Conservation (phyloP, 2,329 filamentous ascomycete genomes). For the Purpureocillium lavendulum region DNA sequence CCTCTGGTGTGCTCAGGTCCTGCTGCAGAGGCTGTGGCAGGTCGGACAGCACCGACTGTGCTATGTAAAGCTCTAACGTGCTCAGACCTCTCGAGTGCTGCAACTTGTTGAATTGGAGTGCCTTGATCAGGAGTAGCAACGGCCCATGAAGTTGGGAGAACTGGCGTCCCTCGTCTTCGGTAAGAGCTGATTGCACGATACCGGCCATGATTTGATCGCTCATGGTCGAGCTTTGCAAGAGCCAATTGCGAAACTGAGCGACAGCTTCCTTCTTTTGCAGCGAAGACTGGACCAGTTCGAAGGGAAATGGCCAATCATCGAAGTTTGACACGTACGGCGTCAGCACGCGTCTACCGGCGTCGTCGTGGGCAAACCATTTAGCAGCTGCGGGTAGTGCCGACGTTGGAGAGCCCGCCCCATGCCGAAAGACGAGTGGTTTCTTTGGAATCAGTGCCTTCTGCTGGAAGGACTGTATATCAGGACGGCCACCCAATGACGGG, state of each 20-base stretch:
- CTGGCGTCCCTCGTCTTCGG: constrained; percentile 13
- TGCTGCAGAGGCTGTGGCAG: constrained; percentile 54
- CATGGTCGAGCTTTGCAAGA: constrained; percentile 15
- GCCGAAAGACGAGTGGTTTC: constrained; percentile 40
- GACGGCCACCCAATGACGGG: constrained; percentile 8
- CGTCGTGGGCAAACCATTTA: constrained; percentile 47
- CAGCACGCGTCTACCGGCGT: constrained; percentile 5
- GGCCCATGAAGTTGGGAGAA: constrained; percentile 54
- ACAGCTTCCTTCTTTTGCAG: constrained; percentile 9
- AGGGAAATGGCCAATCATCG: constrained; percentile 25
- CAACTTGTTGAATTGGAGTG: constrained; percentile 36
- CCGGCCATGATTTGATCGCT: constrained; percentile 21
- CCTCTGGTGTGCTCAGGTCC: constrained; percentile 59
- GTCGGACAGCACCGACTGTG: constrained; percentile 65
- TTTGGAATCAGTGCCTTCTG: constrained; percentile 42
- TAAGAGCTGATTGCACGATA: constrained; percentile 19
- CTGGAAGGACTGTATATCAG: constrained; percentile 38
- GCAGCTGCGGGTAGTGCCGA: constrained; percentile 38
- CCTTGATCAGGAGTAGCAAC: constrained; percentile 55
- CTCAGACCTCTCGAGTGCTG: constrained; percentile 11
- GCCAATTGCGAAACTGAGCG: constrained; percentile 18
- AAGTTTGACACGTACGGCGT: constrained; percentile 21
- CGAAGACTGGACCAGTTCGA: constrained; percentile 24
- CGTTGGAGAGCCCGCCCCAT: constrained; percentile 27
- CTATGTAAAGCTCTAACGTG: constrained; percentile 63